Percentiles rank a stretch among this genome's conserved stretches.
Evolutionary conservation across 805 yeast species (phyloP).

Genomic region (Sugiyamaella valdiviana): DNA sequence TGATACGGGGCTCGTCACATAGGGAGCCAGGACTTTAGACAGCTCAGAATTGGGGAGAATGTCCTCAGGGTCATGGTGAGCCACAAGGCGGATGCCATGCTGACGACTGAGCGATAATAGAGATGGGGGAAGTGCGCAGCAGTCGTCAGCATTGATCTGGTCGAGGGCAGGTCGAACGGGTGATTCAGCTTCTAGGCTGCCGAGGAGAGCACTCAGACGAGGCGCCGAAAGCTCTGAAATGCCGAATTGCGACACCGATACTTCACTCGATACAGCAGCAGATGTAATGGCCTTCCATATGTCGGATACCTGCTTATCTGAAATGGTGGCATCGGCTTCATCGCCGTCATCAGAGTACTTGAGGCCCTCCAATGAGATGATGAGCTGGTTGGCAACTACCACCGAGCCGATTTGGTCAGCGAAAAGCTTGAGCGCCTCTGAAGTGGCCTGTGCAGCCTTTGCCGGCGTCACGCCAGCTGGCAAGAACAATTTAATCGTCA

Average conservation of each 20-base stretch:
- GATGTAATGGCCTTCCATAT: slow-evolving; percentile 20
- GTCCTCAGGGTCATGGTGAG: slow-evolving; percentile 31
- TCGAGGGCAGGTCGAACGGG: slow-evolving; percentile 21
- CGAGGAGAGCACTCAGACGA: slow-evolving; percentile 20
- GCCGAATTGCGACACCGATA: slow-evolving; percentile 20
- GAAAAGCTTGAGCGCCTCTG: slow-evolving; percentile 11
- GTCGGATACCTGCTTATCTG: slow-evolving; percentile 16
- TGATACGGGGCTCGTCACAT: slow-evolving; percentile 3
- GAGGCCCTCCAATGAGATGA: slow-evolving; percentile 28
- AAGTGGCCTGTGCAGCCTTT: slow-evolving; percentile 3
- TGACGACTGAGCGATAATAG: slow-evolving; percentile 25
- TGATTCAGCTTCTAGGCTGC: too few species aligned
- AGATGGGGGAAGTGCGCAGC: slow-evolving; percentile 33
- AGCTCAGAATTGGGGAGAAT: slow-evolving; percentile 19
- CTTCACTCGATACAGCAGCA: slow-evolving; percentile 7
- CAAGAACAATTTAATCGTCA: slow-evolving; percentile 20
- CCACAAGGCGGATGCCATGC: slow-evolving; percentile 26
- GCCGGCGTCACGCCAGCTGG: slow-evolving; percentile 10
- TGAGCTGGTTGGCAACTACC: slow-evolving; percentile 7
- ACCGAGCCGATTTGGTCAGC: neutral
- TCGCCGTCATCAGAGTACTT: slow-evolving; percentile 26
- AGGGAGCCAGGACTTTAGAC: slow-evolving; percentile 3
- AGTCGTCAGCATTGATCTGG: slow-evolving; percentile 32
- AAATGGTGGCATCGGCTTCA: slow-evolving; percentile 5
- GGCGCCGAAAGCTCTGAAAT: slow-evolving; percentile 28